Evolutionary conservation across 106 monocot species (phyloP), one percentile per base, ranked within the genome.

Genomic region (Ottelia alismoides): DNA sequence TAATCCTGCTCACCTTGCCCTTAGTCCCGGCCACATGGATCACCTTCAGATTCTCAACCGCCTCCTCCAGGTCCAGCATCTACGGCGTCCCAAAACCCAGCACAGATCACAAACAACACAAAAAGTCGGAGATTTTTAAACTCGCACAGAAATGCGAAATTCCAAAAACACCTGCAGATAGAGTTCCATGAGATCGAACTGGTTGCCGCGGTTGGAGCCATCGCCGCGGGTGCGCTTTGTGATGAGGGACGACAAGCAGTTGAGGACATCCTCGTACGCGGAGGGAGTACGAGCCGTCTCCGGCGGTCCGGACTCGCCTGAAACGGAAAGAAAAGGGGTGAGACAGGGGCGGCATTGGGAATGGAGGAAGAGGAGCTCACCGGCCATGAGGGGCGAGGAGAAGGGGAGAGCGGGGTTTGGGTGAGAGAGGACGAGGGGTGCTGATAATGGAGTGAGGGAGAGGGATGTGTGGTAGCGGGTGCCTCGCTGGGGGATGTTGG

Each of bases 21-120:
- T 96, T 96, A 1, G 96, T 96, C 3, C 96, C 89, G 1, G 96
- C 96, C 30, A 96, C 96, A 45, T 89, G 96, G 51, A 96, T 79
- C 3, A 96, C 85, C 57, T 82, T 89, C 56, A 96, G 61, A 14
- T 66, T 45, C 20, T 62, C 28, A 54, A 96, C 58, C 0, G 78
- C 45, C 0, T 53, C 75, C 19, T 89, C 94, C 66, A 96, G 56
- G 11, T 96, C 89, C 59, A 96, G 68, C 5, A 89, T 79, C 88
- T 96, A 31, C 30, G n/a, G 18, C 56, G 11, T 30, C 2, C 29
- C 25, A 29, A 21, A 25, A 35, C 11, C 20, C n/a, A 7, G 5
- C 11, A 45, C 51, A 35, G 35, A 56, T 16, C 10, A 6, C 40
- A 7, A 6, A 7, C 40, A 16, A 7, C 40, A 16, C 16, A 47